Evolutionary conservation across 1,139 yeast genomes (phyloP).

Genomic region (Magnusiomyces suaveolens): DNA sequence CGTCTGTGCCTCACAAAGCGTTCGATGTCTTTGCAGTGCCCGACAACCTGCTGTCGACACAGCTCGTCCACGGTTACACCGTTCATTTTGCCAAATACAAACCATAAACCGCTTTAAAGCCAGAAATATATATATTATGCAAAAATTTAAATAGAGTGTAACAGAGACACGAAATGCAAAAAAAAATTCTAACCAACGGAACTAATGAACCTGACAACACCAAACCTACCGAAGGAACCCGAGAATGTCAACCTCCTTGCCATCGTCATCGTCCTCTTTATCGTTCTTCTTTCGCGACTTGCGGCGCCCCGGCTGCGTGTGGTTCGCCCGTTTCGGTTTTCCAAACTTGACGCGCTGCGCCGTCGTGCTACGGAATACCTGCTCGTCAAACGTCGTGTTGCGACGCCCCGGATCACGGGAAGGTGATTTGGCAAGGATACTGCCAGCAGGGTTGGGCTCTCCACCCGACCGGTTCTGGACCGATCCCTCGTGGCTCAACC

Average conservation of each 20-base stretch:
- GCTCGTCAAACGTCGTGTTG: no score
- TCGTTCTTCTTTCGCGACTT: neutral
- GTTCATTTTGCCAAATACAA: conserved; percentile 33
- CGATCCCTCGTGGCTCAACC: no score
- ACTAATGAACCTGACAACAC: no score
- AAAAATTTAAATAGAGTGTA: neutral
- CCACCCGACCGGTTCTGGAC: no score
- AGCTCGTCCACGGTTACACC: conserved; percentile 37
- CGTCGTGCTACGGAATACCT: neutral
- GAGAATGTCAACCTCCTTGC: conserved; percentile 16
- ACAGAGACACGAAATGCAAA: neutral
- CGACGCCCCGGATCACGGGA: no score
- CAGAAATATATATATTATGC: neutral
- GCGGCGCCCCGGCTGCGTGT: no score
- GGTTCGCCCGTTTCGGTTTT: conserved; percentile 10
- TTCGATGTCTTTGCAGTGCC: conserved; percentile 37
- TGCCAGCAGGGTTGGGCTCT: no score
- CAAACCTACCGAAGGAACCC: conserved; percentile 15
- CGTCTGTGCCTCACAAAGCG: conserved; percentile 31
- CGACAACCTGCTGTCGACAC: conserved; percentile 27
- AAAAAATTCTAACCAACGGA: no score
- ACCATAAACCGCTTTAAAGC: neutral
- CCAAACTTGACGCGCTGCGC: neutral
- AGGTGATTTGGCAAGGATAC: no score
- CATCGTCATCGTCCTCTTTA: conserved; percentile 12